Conservation (phyloP, 1,284 basidiomycete species). For the Cryptococcus sp. region DNA sequence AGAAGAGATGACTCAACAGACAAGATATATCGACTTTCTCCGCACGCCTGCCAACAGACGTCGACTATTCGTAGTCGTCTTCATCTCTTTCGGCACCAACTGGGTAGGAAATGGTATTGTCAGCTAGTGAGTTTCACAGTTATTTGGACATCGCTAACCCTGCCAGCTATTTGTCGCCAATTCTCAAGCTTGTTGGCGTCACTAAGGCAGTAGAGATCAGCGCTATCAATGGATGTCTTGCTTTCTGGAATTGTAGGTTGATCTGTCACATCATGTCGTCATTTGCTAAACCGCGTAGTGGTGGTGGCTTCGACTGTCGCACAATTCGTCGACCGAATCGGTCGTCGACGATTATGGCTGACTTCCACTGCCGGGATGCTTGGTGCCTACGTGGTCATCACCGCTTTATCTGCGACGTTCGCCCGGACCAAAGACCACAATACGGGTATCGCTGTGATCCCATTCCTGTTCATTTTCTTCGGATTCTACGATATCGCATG, state of each 20-base stretch:
- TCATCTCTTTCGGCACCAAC: constrained; percentile 21
- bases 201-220: constrained; percentile 29
- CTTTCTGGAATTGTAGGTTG: constrained; percentile 21
- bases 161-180: constrained; percentile 32
- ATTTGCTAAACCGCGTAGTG: background rate
- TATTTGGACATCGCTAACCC: background rate
- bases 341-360: constrained; percentile 50
- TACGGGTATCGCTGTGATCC: constrained; percentile 11
- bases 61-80: constrained; percentile 12
- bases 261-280: background rate
- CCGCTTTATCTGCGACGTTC: constrained; percentile 57
- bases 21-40: constrained; percentile 13
- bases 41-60: constrained; percentile 15
- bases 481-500: constrained; percentile 19
- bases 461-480: constrained; percentile 27
- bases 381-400: constrained; percentile 63
- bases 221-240: constrained; percentile 33
- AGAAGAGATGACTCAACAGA: constrained; percentile 53
- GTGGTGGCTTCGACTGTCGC: constrained; percentile 35
- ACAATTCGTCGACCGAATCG: constrained; percentile 36
- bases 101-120: constrained; percentile 29
- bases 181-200: constrained; percentile 38
- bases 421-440: background rate
- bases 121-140: constrained; percentile 27
- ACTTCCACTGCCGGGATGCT: constrained; percentile 66